Conservation (phyloP, 139 green algal species). For the Auxenochlorella pyrenoidosa region DNA sequence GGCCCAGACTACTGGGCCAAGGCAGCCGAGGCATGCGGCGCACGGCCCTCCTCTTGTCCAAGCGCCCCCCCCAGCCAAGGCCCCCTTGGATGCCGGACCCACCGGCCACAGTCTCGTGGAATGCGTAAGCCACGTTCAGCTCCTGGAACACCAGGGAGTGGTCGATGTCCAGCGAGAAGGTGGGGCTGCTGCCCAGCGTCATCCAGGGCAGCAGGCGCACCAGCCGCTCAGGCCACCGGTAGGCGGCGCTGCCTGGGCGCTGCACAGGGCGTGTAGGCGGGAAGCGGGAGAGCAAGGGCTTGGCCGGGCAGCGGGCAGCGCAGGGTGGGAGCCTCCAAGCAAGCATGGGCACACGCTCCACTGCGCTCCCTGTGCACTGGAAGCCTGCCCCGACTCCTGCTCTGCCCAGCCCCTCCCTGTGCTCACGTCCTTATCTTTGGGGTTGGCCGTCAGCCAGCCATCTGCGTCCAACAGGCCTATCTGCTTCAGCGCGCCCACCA, state of each 20-base stretch:
- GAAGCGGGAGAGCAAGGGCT: no score
- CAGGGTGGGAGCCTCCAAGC: no score
- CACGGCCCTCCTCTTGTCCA: no score
- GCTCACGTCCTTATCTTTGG: neutral
- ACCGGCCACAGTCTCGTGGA: neutral
- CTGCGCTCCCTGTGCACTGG: no score
- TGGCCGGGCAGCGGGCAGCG: no score
- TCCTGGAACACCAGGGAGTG: conserved; percentile 6
- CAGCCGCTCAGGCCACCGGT: neutral
- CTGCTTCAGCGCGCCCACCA: neutral
- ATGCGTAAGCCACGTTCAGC: neutral
- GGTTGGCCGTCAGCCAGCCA: neutral
- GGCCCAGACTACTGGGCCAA: no score
- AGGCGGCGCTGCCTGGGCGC: neutral
- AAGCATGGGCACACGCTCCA: no score
- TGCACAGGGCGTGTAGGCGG: neutral
- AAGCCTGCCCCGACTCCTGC: no score
- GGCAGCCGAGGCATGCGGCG: no score
- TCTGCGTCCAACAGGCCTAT: neutral
- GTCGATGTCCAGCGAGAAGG: neutral
- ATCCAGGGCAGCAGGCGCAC: conserved; percentile 3
- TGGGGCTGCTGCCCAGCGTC: neutral
- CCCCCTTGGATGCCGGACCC: neutral
- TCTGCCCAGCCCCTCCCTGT: neutral
- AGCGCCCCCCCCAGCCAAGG: no score